Percentiles rank a stretch among this genome's conserved stretches.
These are phyloP conservation scores for Glycyrrhiza uralensis DNA, from an alignment of 306 rosid species.

Conservation along the genomic window DNA sequence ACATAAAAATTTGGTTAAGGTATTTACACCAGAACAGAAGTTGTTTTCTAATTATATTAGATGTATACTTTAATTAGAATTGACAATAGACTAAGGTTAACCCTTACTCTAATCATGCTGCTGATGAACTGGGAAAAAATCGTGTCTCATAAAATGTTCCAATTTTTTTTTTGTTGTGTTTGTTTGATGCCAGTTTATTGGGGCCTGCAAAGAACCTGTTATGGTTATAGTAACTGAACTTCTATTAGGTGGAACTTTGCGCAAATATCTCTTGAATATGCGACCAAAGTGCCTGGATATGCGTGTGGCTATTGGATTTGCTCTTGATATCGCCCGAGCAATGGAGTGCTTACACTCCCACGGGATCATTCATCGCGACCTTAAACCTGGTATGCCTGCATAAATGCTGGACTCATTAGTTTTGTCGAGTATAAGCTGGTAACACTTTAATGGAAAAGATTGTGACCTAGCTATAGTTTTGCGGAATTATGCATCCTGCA, in stretches of 20 bases:
- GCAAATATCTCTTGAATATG: conserved; percentile 67
- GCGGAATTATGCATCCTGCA: neutral
- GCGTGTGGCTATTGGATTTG: conserved; percentile 66
- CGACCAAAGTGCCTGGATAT: conserved; percentile 77
- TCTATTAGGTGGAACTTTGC: conserved; percentile 84
- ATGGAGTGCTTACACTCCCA: conserved; percentile 91
- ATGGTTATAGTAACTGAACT: conserved; percentile 97
- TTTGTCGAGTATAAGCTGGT: neutral
- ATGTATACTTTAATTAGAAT: neutral
- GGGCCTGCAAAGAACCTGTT: conserved; percentile 94
- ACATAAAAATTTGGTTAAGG: conserved; percentile 91
- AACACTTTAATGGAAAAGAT: neutral
- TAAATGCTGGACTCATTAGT: neutral
- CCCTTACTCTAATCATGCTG: neutral
- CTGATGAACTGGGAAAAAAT: neutral
- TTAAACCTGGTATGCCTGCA: conserved; percentile 71
- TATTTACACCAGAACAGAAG: conserved; percentile 12
- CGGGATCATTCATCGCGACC: conserved; percentile 94
- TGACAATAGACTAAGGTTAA: neutral
- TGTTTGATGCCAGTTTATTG: conserved; percentile 69
- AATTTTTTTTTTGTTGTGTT: conserved; percentile 16
- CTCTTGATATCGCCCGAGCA: conserved; percentile 86
- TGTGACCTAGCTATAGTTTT: neutral
- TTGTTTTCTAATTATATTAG: conserved; percentile 17
- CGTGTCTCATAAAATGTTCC: conserved; percentile 21